phyloP scores from a whole-genome alignment of 768 basidiomycete species.

The Lepiota venenata region DNA sequence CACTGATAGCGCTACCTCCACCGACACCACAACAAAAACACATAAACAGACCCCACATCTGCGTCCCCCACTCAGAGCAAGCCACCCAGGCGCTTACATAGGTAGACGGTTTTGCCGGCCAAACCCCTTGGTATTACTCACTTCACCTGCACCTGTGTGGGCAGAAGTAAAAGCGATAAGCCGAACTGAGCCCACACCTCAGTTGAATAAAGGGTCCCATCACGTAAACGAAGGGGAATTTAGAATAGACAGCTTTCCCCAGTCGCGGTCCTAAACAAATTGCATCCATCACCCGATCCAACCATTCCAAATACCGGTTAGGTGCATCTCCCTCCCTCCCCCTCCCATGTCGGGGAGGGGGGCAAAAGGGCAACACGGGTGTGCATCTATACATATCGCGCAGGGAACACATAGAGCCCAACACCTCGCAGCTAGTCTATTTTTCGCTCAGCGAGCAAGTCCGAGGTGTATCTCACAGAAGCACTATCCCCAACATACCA shows the following conservation, averaged over 20 bases:
- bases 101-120: not conserved
- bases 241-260: not conserved
- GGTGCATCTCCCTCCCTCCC: too few relatives aligned
- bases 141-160: not conserved
- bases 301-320: not conserved
- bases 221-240: conserved; percentile 4
- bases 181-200: conserved; percentile 9
- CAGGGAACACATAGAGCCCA: not conserved
- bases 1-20: not conserved
- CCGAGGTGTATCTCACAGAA: conserved; percentile 9
- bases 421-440: not conserved
- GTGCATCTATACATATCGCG: not conserved
- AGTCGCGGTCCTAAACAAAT: conserved; percentile 1
- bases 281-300: conserved; percentile 2
- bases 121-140: not conserved
- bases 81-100: not conserved
- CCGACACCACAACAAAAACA: too few relatives aligned
- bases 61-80: not conserved
- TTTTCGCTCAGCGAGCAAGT: not conserved
- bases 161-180: not conserved
- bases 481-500: not conserved
- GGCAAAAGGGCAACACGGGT: too few relatives aligned
- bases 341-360: too few relatives aligned
- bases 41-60: not conserved
- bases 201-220: not conserved